Percentiles rank a stretch among this genome's conserved stretches.
These are phyloP conservation scores for Inosperma sp. DNA, from an alignment of 768 basidiomycete genomes.

Conservation along the genomic window DNA sequence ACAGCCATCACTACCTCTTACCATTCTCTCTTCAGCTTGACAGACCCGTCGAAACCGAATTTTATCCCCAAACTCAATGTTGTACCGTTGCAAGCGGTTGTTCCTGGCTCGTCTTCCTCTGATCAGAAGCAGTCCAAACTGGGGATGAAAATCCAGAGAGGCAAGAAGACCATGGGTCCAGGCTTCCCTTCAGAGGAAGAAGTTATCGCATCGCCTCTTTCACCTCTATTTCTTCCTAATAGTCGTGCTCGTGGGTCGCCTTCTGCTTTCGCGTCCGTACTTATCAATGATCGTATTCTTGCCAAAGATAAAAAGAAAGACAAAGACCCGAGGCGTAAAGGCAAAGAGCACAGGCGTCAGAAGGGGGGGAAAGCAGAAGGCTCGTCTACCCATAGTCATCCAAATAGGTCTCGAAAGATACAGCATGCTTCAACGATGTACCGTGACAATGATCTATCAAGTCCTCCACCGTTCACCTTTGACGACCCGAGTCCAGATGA, in stretches of 20 bases:
- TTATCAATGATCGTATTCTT: conserved; percentile 49
- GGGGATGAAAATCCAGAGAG: conserved; percentile 66
- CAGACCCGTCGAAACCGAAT: conserved; percentile 42
- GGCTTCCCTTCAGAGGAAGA: conserved; percentile 34
- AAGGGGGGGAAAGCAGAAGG: conserved; percentile 13
- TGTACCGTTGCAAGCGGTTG: conserved; percentile 35
- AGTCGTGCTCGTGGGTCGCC: conserved; percentile 65
- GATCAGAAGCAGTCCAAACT: conserved; percentile 62
- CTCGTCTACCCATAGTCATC: conserved; percentile 20
- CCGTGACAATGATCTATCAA: conserved; percentile 35
- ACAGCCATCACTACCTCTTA: conserved; percentile 83
- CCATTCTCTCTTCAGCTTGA: conserved; percentile 64
- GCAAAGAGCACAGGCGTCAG: conserved; percentile 25
- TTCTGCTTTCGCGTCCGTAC: conserved; percentile 71
- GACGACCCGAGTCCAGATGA: conserved; percentile 92
- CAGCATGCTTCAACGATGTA: conserved; percentile 18
- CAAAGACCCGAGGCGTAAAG: conserved; percentile 27
- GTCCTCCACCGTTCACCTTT: conserved; percentile 53
- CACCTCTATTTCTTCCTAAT: conserved; percentile 57
- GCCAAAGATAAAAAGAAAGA: conserved; percentile 34
- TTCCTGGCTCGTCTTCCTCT: conserved; percentile 21
- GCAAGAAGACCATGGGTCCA: conserved; percentile 29
- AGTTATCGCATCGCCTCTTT: conserved; percentile 32
- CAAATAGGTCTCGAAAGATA: conserved; percentile 24
- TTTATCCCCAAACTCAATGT: conserved; percentile 41